phyloP scores from a whole-genome alignment of 768 basidiomycete species.

The Amanita exitialis region DNA sequence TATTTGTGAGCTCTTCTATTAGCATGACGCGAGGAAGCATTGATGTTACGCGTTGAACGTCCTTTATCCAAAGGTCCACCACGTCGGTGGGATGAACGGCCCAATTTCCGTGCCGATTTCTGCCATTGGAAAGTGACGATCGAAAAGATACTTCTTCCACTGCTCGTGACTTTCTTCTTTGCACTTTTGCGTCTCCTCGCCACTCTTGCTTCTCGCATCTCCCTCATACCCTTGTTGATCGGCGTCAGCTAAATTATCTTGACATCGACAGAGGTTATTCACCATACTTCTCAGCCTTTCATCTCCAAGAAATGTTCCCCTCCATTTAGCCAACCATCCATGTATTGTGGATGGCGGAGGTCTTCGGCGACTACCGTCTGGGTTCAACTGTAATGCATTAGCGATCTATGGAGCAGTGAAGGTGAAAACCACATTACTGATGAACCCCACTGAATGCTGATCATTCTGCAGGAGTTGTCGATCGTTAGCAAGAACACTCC shows the following conservation, averaged over 20 bases:
- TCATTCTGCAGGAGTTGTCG: slow-evolving; percentile 13
- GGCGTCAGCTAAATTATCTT: not conserved
- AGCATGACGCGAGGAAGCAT: not conserved
- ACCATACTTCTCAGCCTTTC: slow-evolving; percentile 46
- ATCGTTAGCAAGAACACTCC: slow-evolving; percentile 6
- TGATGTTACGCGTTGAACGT: not conserved
- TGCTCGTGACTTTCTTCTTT: slow-evolving; percentile 9
- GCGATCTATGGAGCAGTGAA: slow-evolving; percentile 7
- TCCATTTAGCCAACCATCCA: slow-evolving; percentile 74
- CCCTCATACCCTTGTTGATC: slow-evolving; percentile 45
- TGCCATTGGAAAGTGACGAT: slow-evolving; percentile 14
- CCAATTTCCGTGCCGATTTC: slow-evolving; percentile 6
- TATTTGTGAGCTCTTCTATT: not conserved
- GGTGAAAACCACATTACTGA: slow-evolving; percentile 17
- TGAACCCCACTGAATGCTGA: slow-evolving; percentile 48
- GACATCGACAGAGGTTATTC: not conserved
- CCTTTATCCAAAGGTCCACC: slow-evolving; percentile 1
- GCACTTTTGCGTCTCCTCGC: slow-evolving; percentile 15
- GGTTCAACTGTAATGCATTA: slow-evolving; percentile 22
- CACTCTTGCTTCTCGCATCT: slow-evolving; percentile 49
- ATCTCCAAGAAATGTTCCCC: slow-evolving; percentile 59
- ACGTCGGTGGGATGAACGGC: not conserved
- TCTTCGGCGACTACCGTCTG: slow-evolving; percentile 33
- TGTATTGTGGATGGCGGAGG: slow-evolving; percentile 53
- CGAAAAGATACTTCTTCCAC: slow-evolving; percentile 14